These are phyloP conservation scores for Zarea fungicola DNA, from an alignment of 2,329 filamentous ascomycete genomes.

Conservation along the genomic window DNA sequence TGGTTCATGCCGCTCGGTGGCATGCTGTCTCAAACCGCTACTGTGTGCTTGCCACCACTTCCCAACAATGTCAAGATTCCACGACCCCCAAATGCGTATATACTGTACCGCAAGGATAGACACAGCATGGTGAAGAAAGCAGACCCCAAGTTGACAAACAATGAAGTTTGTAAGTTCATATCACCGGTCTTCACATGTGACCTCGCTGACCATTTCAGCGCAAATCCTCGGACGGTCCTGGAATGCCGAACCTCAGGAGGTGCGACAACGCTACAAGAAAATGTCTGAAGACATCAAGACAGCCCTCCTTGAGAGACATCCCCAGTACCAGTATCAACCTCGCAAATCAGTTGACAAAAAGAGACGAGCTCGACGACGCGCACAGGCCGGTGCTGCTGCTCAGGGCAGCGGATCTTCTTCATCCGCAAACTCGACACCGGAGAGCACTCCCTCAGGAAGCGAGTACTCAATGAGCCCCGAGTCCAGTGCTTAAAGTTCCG, in stretches of 20 bases:
- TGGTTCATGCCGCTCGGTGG: slow-evolving; percentile 19
- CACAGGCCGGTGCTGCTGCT: not conserved
- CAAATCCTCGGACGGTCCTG: slow-evolving; percentile 32
- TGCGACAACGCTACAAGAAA: slow-evolving; percentile 27
- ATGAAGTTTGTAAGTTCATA: slow-evolving; percentile 35
- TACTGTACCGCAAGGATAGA: slow-evolving; percentile 36
- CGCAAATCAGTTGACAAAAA: slow-evolving; percentile 26
- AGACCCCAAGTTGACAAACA: slow-evolving; percentile 34
- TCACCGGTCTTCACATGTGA: not conserved
- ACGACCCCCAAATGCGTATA: slow-evolving; percentile 38
- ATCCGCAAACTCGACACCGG: slow-evolving; percentile 10
- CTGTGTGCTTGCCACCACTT: slow-evolving; percentile 12
- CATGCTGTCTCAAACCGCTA: slow-evolving; percentile 12
- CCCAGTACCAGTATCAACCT: slow-evolving; percentile 35
- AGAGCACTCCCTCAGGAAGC: slow-evolving; percentile 9
- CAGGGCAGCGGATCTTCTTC: slow-evolving; percentile 8
- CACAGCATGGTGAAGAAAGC: slow-evolving; percentile 29
- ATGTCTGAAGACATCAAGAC: slow-evolving; percentile 27
- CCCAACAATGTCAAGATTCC: slow-evolving; percentile 24
- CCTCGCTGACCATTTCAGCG: slow-evolving; percentile 24
- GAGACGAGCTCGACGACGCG: slow-evolving; percentile 15
- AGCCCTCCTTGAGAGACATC: slow-evolving; percentile 25
- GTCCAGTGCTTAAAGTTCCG: not conserved
- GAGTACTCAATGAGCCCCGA: slow-evolving; percentile 3
- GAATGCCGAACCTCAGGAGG: slow-evolving; percentile 27